These are phyloP conservation scores for Neopestalotiopsis rosae DNA, from an alignment of 2,329 filamentous ascomycete genomes.

Conservation along the genomic window DNA sequence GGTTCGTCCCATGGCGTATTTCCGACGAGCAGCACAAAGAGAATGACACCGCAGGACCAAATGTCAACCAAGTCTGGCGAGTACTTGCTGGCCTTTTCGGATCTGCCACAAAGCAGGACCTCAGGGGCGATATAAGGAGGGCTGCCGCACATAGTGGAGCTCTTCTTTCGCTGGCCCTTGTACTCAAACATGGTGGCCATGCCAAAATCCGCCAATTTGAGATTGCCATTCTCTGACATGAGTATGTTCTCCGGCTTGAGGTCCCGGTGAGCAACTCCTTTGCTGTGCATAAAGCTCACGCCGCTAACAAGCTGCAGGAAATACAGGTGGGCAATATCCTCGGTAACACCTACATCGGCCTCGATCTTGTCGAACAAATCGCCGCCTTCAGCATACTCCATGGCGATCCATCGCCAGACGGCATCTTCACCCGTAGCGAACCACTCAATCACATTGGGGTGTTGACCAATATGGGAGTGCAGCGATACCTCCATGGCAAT, in stretches of 20 bases:
- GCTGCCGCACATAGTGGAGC: conserved; percentile 90
- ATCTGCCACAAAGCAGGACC: conserved; percentile 65
- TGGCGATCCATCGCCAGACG: conserved; percentile 95
- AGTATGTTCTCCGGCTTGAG: conserved; percentile 96
- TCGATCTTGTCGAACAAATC: conserved; percentile 99
- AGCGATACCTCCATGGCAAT: conserved; percentile 90
- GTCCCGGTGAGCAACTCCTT: conserved; percentile 91
- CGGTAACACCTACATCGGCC: conserved; percentile 90
- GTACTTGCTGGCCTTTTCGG: conserved; percentile 64
- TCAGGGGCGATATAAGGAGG: conserved; percentile 98
- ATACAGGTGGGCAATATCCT: conserved; percentile 96
- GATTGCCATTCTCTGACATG: conserved; percentile 79
- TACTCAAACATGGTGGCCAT: conserved; percentile 93
- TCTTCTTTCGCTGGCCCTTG: conserved; percentile 81
- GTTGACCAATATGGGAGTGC: conserved; percentile 85
- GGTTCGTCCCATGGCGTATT: conserved; percentile 99
- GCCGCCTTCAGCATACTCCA: conserved; percentile 95
- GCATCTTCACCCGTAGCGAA: conserved; percentile 85
- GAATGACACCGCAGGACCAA: conserved; percentile 97
- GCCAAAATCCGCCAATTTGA: conserved; percentile 97
- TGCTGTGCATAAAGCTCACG: conserved; percentile 93
- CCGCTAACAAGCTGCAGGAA: conserved; percentile 91
- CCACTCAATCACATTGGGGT: conserved; percentile 93
- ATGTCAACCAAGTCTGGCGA: conserved; percentile 85
- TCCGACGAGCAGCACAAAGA: conserved; percentile 92